Percentiles rank a stretch among this genome's conserved stretches.
phyloP scores from a whole-genome alignment of 805 yeast species.

The Ogataea nitratoaversa region DNA sequence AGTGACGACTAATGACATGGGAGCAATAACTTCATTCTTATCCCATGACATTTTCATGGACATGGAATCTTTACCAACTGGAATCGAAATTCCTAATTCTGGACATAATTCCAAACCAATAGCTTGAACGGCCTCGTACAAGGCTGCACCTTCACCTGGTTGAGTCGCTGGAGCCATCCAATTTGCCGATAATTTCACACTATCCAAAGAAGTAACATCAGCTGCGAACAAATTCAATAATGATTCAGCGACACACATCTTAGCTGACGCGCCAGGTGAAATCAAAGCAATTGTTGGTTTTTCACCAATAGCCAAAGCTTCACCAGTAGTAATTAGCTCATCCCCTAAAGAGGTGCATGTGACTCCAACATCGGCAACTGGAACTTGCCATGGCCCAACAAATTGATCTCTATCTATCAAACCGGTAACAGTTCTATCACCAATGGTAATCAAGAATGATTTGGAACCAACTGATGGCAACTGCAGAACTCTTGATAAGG shows the following conservation, averaged over 20 bases:
- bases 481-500: slow-evolving; percentile 76
- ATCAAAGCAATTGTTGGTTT: slow-evolving; percentile 87
- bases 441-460: slow-evolving; percentile 92
- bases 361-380: slow-evolving; percentile 97
- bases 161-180: slow-evolving; percentile 99
- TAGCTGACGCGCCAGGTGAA: slow-evolving; percentile 86
- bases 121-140: slow-evolving; percentile 96
- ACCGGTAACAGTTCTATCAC: slow-evolving; percentile 97
- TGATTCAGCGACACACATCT: slow-evolving; percentile 94
- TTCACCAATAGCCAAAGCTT: slow-evolving; percentile 97
- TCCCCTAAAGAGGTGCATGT: slow-evolving; percentile 88
- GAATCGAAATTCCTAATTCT: slow-evolving; percentile 83
- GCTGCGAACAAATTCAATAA: slow-evolving; percentile 86
- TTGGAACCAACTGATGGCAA: slow-evolving; percentile 95
- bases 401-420: slow-evolving; percentile 95
- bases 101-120: slow-evolving; percentile 94
- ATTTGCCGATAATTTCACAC: slow-evolving; percentile 88
- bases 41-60: slow-evolving; percentile 99
- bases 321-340: slow-evolving; percentile 73
- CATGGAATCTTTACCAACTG: slow-evolving; percentile 99
- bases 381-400: slow-evolving; percentile 99
- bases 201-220: slow-evolving; percentile 68
- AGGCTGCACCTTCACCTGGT: slow-evolving; percentile 89
- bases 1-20: slow-evolving; percentile 83
- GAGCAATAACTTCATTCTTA: slow-evolving; percentile 90